Conservation (phyloP, 208 protist genomes). For the Acanthamoeba healyi region DNA sequence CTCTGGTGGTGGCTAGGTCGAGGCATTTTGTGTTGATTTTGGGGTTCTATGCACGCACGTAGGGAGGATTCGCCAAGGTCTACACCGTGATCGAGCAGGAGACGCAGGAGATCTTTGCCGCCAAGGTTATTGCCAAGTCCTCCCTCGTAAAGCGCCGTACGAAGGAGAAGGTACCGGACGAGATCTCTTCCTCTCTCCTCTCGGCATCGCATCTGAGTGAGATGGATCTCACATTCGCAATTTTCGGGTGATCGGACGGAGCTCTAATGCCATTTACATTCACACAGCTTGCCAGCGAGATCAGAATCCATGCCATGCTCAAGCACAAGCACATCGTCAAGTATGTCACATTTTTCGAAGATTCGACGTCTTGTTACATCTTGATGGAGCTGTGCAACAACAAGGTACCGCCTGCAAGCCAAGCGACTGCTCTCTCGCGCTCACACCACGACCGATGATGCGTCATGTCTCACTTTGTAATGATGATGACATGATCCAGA, state of each 20-base stretch:
- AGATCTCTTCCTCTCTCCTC: constrained; percentile 14
- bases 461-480: background rate
- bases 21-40: background rate
- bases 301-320: constrained; percentile 97
- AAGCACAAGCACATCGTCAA: constrained; percentile 97
- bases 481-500: constrained; percentile 91
- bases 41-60: background rate
- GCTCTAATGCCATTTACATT: background rate
- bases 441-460: too few relatives aligned
- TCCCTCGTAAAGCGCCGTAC: constrained; percentile 95
- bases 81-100: constrained; percentile 94
- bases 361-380: constrained; percentile 98
- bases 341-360: constrained; percentile 97
- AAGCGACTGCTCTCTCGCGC: background rate
- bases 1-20: background rate
- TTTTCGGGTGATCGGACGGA: background rate
- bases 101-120: constrained; percentile 92
- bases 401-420: constrained; percentile 75
- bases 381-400: constrained; percentile 98
- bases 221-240: background rate
- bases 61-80: constrained; percentile 98
- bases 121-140: constrained; percentile 95
- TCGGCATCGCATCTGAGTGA: background rate
- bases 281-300: constrained; percentile 95
- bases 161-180: constrained; percentile 93